phyloP scores from a whole-genome alignment of 148 eudicot genomes.

The Limonium bicolor region DNA sequence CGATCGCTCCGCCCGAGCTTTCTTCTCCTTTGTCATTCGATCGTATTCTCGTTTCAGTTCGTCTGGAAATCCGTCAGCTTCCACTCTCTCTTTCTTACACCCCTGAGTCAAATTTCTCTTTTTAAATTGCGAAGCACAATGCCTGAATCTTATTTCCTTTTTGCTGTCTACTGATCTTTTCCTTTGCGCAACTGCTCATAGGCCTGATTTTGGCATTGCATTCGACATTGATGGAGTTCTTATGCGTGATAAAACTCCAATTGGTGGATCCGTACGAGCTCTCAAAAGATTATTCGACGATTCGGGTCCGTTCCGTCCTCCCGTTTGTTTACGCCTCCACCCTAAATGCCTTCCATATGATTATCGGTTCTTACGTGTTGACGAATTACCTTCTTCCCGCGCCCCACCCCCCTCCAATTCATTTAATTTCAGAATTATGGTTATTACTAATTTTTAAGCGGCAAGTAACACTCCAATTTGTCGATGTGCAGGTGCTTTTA shows the following conservation, averaged over 20 bases:
- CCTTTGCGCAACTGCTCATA: constrained; percentile 2
- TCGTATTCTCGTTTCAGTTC: constrained; percentile 1
- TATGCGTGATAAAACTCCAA: constrained; percentile 41
- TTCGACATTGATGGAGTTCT: constrained; percentile 67
- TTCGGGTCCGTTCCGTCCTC: constrained; percentile 14
- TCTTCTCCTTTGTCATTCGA: background rate
- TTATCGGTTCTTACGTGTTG: no score
- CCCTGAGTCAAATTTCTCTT: no score
- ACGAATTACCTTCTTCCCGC: no score
- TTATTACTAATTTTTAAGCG: no score
- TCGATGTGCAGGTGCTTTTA: constrained; percentile 44
- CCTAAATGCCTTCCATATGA: no score
- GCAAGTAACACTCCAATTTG: no score
- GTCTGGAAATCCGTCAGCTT: background rate
- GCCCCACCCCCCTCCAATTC: no score
- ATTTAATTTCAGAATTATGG: no score
- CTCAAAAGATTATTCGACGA: constrained; percentile 23
- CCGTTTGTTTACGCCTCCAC: no score
- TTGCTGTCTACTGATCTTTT: background rate
- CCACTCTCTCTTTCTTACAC: background rate
- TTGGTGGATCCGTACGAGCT: constrained; percentile 36
- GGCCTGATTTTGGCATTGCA: constrained; percentile 50
- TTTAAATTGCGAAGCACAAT: no score
- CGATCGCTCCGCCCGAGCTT: background rate
- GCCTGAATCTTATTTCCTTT: no score